Conservation (phyloP, 2,329 filamentous ascomycete species). For the Dactylellina cionopaga region DNA sequence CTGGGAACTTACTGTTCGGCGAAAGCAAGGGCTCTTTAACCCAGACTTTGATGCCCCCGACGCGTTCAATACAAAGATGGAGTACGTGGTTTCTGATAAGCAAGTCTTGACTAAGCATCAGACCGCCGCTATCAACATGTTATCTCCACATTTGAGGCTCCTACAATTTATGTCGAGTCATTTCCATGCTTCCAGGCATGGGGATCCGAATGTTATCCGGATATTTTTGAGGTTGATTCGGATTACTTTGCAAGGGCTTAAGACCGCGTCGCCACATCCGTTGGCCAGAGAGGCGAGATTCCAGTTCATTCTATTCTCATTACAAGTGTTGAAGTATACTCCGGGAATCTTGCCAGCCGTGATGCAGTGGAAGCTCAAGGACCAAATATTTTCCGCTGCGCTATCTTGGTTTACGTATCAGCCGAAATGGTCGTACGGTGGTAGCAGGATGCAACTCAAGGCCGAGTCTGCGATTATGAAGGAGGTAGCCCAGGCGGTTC, state of each 20-base stretch:
- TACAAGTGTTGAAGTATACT: conserved; percentile 79
- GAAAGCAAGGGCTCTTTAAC: conserved; percentile 80
- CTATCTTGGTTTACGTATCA: conserved; percentile 87
- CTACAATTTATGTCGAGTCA: conserved; percentile 92
- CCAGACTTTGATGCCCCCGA: conserved; percentile 68
- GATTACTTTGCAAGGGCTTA: conserved; percentile 79
- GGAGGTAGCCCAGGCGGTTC: conserved; percentile 64
- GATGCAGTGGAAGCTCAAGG: conserved; percentile 84
- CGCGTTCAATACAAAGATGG: conserved; percentile 88
- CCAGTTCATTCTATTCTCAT: conserved; percentile 82
- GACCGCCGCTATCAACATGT: conserved; percentile 79
- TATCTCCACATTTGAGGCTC: conserved; percentile 85
- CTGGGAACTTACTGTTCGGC: conserved; percentile 86
- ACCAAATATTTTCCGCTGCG: conserved; percentile 84
- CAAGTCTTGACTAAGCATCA: conserved; percentile 77
- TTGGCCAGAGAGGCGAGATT: conserved; percentile 92
- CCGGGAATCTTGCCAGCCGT: conserved; percentile 71
- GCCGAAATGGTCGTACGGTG: conserved; percentile 93
- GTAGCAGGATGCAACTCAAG: conserved; percentile 91
- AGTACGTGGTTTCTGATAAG: conserved; percentile 91
- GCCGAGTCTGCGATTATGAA: conserved; percentile 83
- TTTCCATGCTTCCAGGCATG: conserved; percentile 90
- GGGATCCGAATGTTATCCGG: conserved; percentile 81
- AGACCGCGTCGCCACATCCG: conserved; percentile 77
- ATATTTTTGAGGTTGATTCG: conserved; percentile 84